Evolutionary conservation across 2,329 filamentous ascomycete species (phyloP), one percentile per base, ranked within the genome.

Genomic region (Helminthosporium solani): DNA sequence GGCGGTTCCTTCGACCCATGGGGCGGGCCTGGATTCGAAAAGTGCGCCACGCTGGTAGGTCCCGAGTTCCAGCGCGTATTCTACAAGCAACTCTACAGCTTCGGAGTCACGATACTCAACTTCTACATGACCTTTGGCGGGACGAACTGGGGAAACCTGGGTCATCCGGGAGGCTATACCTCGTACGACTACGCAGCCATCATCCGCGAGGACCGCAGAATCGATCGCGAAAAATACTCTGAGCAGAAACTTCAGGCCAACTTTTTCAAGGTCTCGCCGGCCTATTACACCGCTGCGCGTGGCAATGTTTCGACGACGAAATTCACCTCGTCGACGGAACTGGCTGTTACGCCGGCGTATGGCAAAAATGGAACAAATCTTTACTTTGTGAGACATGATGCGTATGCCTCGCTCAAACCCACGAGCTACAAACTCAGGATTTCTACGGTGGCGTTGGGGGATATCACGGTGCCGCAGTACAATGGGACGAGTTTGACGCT

Each of bases 51-150:
- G 2, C 75, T 91, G 2, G 72, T 88, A 3, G 86, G 87, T 50
- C 74, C 84, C n/a, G 85, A 90, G 55, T 90, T 89, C 51, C 82
- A 87, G 50, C 75, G 87, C 14, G 84, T 94, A 0, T 89, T 90
- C 61, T 88, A 90, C 68, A 92, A 91, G 75, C 88, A 90, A 55
- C 76, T 83, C 41, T 80, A 84, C 42, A 81, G 82, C 30, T 80
- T 84, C 14, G 84, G 83, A 0, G 78, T 84, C 2, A 82, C 80
- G 0, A 80, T 92, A 7, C 73, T 90, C 46, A 90, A 84, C 55
- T 61, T 89, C 1, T 91, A 90, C 65, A 91, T 91, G 88, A 84
- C 79, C 1, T 88, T 79, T 54, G 88, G 88, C 12, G 88, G 88
- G 5, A 91, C 88, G 0, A 94, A 92, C 63, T 92, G 88, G 88